A percentile compares a stretch with the other conserved stretches of the same genome.
Conservation (phyloP, 2,329 filamentous ascomycete species). For the Colletotrichum endophyticum region DNA sequence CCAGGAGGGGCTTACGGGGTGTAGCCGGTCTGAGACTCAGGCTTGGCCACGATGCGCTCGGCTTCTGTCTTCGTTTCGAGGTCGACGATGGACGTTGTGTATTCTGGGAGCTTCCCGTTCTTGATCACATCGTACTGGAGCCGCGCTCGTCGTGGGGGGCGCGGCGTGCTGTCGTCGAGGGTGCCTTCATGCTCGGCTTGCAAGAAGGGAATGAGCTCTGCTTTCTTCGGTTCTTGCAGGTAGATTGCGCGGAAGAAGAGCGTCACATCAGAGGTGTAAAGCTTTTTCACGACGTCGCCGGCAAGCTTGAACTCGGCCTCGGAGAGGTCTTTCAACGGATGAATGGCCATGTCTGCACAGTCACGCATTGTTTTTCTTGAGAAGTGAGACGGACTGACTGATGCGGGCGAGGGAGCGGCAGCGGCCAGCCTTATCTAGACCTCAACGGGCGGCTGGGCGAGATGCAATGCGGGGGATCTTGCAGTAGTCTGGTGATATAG, state of each 20-base stretch:
- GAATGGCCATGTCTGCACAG: slow-evolving; percentile 24
- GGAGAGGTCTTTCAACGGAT: slow-evolving; percentile 55
- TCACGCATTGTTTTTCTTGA: neutral
- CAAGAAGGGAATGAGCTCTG: slow-evolving; percentile 62
- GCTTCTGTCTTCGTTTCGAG: slow-evolving; percentile 34
- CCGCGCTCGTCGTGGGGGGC: slow-evolving; percentile 50
- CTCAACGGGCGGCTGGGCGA: neutral
- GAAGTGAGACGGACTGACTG: neutral
- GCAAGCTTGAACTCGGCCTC: slow-evolving; percentile 54
- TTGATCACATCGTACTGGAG: slow-evolving; percentile 49
- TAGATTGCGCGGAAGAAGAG: slow-evolving; percentile 63
- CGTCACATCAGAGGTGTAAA: slow-evolving; percentile 23
- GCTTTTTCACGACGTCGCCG: slow-evolving; percentile 47
- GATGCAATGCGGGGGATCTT: slow-evolving; percentile 2
- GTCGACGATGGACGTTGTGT: slow-evolving; percentile 44
- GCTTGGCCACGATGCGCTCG: slow-evolving; percentile 28
- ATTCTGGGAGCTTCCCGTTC: slow-evolving; percentile 28
- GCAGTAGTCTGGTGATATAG: neutral
- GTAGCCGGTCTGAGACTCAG: slow-evolving; percentile 41
- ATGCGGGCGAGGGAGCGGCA: neutral
- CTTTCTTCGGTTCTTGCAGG: slow-evolving; percentile 66
- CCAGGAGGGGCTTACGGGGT: slow-evolving; percentile 27
- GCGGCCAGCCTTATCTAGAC: slow-evolving; percentile 1
- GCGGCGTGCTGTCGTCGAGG: slow-evolving; percentile 43
- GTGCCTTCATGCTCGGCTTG: slow-evolving; percentile 64